Percentiles rank a stretch among this genome's conserved stretches.
phyloP scores from a whole-genome alignment of 805 yeast genomes.

The Grigorovia transvaalensis region DNA sequence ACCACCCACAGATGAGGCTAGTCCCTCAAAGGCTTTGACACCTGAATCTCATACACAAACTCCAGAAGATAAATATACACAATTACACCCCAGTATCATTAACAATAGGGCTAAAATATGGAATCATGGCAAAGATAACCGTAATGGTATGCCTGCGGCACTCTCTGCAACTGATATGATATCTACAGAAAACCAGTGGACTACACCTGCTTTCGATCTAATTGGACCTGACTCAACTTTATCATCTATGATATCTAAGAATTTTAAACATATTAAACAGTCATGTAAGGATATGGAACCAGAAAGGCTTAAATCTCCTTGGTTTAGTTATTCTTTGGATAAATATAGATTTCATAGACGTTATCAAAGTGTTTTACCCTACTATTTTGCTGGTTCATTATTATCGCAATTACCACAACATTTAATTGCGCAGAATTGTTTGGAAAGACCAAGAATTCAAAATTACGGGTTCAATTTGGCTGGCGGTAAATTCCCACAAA shows the following conservation, averaged over 20 bases:
- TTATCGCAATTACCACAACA: constrained; percentile 28
- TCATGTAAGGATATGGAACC: background rate
- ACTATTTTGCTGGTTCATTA: constrained; percentile 30
- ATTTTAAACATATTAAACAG: background rate
- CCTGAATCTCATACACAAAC: background rate
- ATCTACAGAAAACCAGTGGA: constrained; percentile 1
- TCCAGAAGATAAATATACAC: too few relatives aligned
- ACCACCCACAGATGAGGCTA: too few relatives aligned
- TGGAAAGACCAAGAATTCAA: constrained; percentile 45
- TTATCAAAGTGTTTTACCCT: constrained; percentile 35
- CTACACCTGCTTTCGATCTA: background rate
- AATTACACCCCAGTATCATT: too few relatives aligned
- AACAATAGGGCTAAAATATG: too few relatives aligned
- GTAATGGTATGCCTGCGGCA: background rate
- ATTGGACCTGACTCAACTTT: constrained; percentile 1
- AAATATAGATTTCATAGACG: constrained; percentile 41
- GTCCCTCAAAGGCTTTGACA: background rate
- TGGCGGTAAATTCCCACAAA: constrained; percentile 42
- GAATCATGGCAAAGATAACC: background rate
- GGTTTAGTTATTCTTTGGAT: constrained; percentile 27
- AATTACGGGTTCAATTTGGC: constrained; percentile 57
- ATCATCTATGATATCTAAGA: background rate
- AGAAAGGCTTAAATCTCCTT: constrained; percentile 9
- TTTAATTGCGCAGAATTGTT: constrained; percentile 24
- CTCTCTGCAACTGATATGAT: background rate